Conservation (phyloP, 768 basidiomycete species). For the Tulasnella sp. region DNA sequence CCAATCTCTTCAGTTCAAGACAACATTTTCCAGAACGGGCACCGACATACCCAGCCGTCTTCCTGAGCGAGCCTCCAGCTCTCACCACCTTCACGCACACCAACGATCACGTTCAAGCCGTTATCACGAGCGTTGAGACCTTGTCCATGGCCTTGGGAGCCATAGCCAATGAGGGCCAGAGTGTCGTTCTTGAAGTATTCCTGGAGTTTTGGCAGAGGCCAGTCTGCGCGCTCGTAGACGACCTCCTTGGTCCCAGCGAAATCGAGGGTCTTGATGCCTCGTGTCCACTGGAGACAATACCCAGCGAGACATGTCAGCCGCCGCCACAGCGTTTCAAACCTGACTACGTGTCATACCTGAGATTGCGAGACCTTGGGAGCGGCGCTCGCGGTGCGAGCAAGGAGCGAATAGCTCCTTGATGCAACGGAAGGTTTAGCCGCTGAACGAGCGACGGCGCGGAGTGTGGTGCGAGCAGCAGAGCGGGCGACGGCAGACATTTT, state of each 20-base stretch:
- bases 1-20: slow-evolving; percentile 16
- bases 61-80: slow-evolving; percentile 93
- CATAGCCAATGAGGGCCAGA: slow-evolving; percentile 97
- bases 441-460: slow-evolving; percentile 48
- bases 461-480: slow-evolving; percentile 39
- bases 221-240: slow-evolving; percentile 94
- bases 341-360: slow-evolving; percentile 18
- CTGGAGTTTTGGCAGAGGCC: slow-evolving; percentile 96
- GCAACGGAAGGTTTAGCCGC: not conserved
- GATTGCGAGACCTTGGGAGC: slow-evolving; percentile 24
- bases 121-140: slow-evolving; percentile 99
- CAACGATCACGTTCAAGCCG: slow-evolving; percentile 96
- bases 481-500: slow-evolving; percentile 48
- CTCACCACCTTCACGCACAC: slow-evolving; percentile 95
- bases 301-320: slow-evolving; percentile 23
- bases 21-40: not conserved
- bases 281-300: slow-evolving; percentile 39
- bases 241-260: slow-evolving; percentile 92
- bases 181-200: slow-evolving; percentile 99
- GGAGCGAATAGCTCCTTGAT: slow-evolving; percentile 57
- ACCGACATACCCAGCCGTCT: slow-evolving; percentile 83
- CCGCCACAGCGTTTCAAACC: slow-evolving; percentile 1
- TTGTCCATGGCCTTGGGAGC: slow-evolving; percentile 98
- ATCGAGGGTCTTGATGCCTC: slow-evolving; percentile 92
- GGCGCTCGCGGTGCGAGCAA: slow-evolving; percentile 47